phyloP scores from a whole-genome alignment of 805 yeast genomes.

The Saturnispora silvae region DNA sequence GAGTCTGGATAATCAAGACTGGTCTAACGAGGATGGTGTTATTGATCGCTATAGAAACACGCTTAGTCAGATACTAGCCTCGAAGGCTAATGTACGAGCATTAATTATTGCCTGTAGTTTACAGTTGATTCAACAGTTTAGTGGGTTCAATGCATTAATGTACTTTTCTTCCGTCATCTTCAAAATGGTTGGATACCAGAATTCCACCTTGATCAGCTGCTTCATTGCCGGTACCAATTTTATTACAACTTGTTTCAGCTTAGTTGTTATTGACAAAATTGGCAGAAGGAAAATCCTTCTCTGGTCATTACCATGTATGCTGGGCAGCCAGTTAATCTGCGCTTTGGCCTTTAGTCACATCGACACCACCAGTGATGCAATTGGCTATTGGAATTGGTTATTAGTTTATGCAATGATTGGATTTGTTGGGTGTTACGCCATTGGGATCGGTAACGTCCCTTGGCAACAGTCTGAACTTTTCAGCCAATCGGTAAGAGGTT shows the following conservation, averaged over 20 bases:
- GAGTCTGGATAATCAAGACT: conserved; percentile 29
- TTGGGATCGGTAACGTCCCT: conserved; percentile 95
- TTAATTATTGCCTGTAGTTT: conserved; percentile 82
- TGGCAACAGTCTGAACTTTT: conserved; percentile 97
- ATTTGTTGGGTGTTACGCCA: conserved; percentile 82
- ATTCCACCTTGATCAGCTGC: conserved; percentile 91
- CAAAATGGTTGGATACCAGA: conserved; percentile 76
- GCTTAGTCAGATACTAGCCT: conserved; percentile 48
- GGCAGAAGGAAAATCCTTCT: conserved; percentile 81
- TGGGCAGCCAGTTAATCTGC: conserved; percentile 60
- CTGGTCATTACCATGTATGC: conserved; percentile 76
- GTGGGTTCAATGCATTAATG: conserved; percentile 94
- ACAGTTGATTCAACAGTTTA: conserved; percentile 93
- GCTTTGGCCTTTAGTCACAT: conserved; percentile 61
- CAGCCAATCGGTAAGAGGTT: conserved; percentile 86
- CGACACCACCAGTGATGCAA: conserved; percentile 48
- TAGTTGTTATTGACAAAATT: conserved; percentile 73
- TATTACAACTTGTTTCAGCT: conserved; percentile 74
- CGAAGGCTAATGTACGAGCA: conserved; percentile 79
- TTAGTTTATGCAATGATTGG: conserved; percentile 76
- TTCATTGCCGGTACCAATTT: conserved; percentile 93
- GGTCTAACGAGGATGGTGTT: conserved; percentile 25
- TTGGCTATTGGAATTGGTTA: conserved; percentile 69
- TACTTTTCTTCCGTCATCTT: conserved; percentile 90
- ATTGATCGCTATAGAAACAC: conserved; percentile 46